phyloP scores from a whole-genome alignment of 2,329 filamentous ascomycete species.

The Trichoderma oligosporum region DNA sequence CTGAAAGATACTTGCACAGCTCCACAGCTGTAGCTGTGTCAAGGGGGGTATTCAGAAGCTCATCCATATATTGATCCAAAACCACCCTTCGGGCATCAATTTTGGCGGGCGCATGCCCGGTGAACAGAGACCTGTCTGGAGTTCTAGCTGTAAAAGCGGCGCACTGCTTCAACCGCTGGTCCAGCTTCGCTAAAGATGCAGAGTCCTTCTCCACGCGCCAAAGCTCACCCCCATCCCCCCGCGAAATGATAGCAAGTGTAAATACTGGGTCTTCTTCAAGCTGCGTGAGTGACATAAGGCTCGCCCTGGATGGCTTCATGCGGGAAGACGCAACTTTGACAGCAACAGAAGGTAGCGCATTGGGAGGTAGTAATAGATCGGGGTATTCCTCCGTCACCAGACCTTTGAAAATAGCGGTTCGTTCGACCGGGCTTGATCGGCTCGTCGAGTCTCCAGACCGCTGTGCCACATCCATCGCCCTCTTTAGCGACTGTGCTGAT shows the following conservation, averaged over 20 bases:
- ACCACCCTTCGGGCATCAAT: conserved; percentile 80
- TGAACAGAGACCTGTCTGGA: conserved; percentile 83
- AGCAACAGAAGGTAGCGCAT: conserved; percentile 79
- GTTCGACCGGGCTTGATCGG: conserved; percentile 40
- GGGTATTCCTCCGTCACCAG: conserved; percentile 84
- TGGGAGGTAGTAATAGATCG: conserved; percentile 78
- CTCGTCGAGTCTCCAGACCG: conserved; percentile 23
- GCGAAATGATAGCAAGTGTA: conserved; percentile 78
- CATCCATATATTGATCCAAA: conserved; percentile 80
- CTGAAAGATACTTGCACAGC: conserved; percentile 83
- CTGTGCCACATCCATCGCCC: conserved; percentile 35
- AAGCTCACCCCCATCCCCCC: conserved; percentile 71
- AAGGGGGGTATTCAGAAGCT: conserved; percentile 76
- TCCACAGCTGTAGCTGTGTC: conserved; percentile 73
- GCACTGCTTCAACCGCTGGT: conserved; percentile 73
- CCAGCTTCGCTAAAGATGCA: conserved; percentile 72
- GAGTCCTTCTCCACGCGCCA: conserved; percentile 96
- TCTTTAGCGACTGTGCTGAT: conserved; percentile 14
- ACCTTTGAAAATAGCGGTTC: conserved; percentile 64
- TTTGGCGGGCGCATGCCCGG: conserved; percentile 87
- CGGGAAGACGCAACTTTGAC: conserved; percentile 89
- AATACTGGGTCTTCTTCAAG: conserved; percentile 92
- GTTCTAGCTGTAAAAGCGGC: conserved; percentile 69
- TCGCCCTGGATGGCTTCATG: conserved; percentile 87
- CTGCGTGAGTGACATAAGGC: conserved; percentile 73